phyloP scores from a whole-genome alignment of 306 rosid species.

The Vigna radiata region DNA sequence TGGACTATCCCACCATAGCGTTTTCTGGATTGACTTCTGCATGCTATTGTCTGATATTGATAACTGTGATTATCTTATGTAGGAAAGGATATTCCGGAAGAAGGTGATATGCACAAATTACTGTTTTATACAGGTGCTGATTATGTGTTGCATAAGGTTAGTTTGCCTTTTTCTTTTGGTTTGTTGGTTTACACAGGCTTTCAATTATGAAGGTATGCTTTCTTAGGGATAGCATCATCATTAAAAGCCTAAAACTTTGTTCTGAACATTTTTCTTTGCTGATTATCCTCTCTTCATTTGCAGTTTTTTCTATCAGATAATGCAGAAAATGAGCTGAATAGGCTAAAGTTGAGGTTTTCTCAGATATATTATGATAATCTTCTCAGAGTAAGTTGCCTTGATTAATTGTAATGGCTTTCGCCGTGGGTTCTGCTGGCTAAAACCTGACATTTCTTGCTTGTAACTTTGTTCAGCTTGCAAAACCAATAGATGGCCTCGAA shows the following conservation, averaged over 20 bases:
- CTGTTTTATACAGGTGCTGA: slow-evolving; percentile 80
- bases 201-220: slow-evolving; percentile 30
- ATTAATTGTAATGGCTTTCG: slow-evolving; percentile 26
- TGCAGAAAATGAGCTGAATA: slow-evolving; percentile 65
- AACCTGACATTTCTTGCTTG: slow-evolving; percentile 23
- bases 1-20: background rate
- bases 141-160: slow-evolving; percentile 75
- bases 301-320: slow-evolving; percentile 74
- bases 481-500: slow-evolving; percentile 79
- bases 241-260: slow-evolving; percentile 18
- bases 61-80: slow-evolving; percentile 33
- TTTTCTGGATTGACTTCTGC: background rate
- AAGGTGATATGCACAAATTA: slow-evolving; percentile 61
- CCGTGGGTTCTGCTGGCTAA: slow-evolving; percentile 21
- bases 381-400: slow-evolving; percentile 65
- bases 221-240: background rate
- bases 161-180: slow-evolving; percentile 33
- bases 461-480: slow-evolving; percentile 63
- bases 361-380: slow-evolving; percentile 80
- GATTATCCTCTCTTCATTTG: slow-evolving; percentile 45
- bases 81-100: slow-evolving; percentile 84
- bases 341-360: slow-evolving; percentile 80
- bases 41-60: background rate
- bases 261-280: slow-evolving; percentile 36
- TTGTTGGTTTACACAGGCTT: slow-evolving; percentile 16